Evolutionary conservation across 352 stramenopile species (phyloP), one percentile per base, ranked within the genome.

Genomic region (Globisporangium acanthophoron): DNA sequence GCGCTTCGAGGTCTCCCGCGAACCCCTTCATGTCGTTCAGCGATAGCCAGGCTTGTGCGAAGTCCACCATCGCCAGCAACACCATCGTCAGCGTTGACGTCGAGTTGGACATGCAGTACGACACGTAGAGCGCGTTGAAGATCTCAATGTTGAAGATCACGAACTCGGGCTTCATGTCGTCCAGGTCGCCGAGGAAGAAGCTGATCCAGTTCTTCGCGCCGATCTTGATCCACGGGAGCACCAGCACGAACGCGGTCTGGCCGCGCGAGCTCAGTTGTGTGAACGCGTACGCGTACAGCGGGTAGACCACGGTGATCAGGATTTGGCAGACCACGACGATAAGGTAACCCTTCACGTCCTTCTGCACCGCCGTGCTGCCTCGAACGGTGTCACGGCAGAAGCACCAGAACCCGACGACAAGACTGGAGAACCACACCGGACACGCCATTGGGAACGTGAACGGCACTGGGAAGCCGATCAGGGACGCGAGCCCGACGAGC

Each of bases 61-160:
- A 46, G 31, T 85, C 73, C 9, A 77, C 53, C 4, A 24, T 12
- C 58, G 80, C 70, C 16, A 85, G 55, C 0, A 52, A 51, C 8
- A 67, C 47, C 1, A 65, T 73, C 3, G 70, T 74, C 0, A 52
- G 31, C 33, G 62, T 57, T 0, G 65, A 76, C 13, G 69, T 57
- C 5, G 69, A 57, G 1, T 52, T 70, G 43, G 77, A 65, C 51
- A 83, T 74, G 15, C 67, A 70, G 18, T 68, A 68, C 0, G 76
- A 66, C 2, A 83, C 71, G 20, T 73, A 85, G 12, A 83, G 54
- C 35, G 73, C 61, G 54, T 83, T 70, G 51, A 81, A 86, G 43
- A 83, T 65, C 43, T 86, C 69, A 3, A 80, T 66, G 20, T 78
- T 83, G 54, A 86, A 83, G 18, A 81, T 68, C 3, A 83, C 69